Evolutionary conservation across 2,329 filamentous ascomycete genomes (phyloP).

Genomic region (Colletotrichum tofieldiae): DNA sequence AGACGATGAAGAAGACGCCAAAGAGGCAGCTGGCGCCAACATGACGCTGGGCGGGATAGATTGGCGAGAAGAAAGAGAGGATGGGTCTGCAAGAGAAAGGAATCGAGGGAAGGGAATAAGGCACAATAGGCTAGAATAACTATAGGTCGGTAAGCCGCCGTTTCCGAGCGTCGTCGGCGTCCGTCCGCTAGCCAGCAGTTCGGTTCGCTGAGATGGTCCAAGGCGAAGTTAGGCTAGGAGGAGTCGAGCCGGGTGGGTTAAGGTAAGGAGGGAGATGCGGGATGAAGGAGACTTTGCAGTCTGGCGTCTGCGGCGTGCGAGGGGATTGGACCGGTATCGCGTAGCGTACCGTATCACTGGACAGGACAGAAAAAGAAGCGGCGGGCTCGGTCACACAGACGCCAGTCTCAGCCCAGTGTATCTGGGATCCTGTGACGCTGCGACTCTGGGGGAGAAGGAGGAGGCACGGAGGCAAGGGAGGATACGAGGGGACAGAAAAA

Average conservation of each 20-base stretch:
- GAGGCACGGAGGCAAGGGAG: background rate
- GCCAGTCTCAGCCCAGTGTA: slow-evolving; percentile 31
- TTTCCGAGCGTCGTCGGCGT: slow-evolving; percentile 21
- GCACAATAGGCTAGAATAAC: background rate
- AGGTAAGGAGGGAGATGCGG: slow-evolving; percentile 1
- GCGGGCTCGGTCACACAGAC: slow-evolving; percentile 30
- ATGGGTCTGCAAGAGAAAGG: background rate
- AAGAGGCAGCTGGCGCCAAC: slow-evolving; percentile 32
- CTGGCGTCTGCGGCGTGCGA: slow-evolving; percentile 9
- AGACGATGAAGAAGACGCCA: slow-evolving; percentile 11
- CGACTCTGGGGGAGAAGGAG: background rate
- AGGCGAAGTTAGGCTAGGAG: slow-evolving; percentile 4
- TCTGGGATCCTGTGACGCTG: slow-evolving; percentile 15
- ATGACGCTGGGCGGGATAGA: slow-evolving; percentile 25
- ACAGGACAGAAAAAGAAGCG: slow-evolving; percentile 25
- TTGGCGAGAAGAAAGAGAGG: slow-evolving; percentile 3
- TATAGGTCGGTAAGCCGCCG: slow-evolving; percentile 13
- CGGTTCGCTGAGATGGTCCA: slow-evolving; percentile 3
- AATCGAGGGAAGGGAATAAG: slow-evolving; percentile 9
- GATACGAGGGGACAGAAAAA: background rate
- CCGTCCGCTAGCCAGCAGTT: slow-evolving; percentile 10
- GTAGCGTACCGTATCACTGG: slow-evolving; percentile 17
- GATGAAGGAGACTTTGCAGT: background rate
- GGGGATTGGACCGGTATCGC: background rate
- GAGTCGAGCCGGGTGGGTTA: background rate